Evolutionary conservation across 805 yeast genomes (phyloP).

Genomic region (Saturnispora serradocipensis): DNA sequence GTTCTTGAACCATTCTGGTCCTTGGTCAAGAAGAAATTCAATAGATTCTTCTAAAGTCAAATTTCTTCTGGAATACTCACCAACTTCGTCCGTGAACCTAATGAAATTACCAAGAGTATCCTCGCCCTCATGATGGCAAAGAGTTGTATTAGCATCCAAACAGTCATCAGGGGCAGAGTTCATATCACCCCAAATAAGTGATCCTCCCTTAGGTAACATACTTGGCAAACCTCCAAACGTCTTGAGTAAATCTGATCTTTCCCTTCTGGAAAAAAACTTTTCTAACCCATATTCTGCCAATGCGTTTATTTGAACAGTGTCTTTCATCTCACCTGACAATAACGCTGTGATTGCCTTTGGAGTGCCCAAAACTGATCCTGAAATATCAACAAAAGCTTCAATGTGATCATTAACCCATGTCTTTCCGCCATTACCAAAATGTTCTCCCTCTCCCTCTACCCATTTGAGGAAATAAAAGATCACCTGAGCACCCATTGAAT

Average conservation of each 20-base stretch:
- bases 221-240: conserved; percentile 92
- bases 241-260: conserved; percentile 75
- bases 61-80: conserved; percentile 38
- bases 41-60: conserved; percentile 61
- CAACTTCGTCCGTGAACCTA: conserved; percentile 42
- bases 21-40: conserved; percentile 48
- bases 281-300: conserved; percentile 92
- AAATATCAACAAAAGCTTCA: conserved; percentile 73
- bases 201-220: conserved; percentile 96
- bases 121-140: conserved; percentile 10
- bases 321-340: conserved; percentile 97
- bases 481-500: conserved; percentile 95
- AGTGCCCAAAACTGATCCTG: conserved; percentile 88
- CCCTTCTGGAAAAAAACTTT: conserved; percentile 83
- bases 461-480: conserved; percentile 85
- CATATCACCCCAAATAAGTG: conserved; percentile 75
- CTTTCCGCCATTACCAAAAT: conserved; percentile 86
- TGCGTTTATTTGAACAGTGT: conserved; percentile 88
- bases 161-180: conserved; percentile 64
- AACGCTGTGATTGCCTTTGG: conserved; percentile 91
- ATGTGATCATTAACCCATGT: conserved; percentile 82
- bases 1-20: conserved; percentile 70
- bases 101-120: conserved; percentile 66
- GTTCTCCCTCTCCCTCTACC: conserved; percentile 83
- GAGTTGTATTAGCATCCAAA: conserved; percentile 7